A percentile compares a stretch with the other conserved stretches of the same genome.
Evolutionary conservation across 176 grass and related monocot genomes (phyloP).

Genomic region (Otatea glauca): DNA sequence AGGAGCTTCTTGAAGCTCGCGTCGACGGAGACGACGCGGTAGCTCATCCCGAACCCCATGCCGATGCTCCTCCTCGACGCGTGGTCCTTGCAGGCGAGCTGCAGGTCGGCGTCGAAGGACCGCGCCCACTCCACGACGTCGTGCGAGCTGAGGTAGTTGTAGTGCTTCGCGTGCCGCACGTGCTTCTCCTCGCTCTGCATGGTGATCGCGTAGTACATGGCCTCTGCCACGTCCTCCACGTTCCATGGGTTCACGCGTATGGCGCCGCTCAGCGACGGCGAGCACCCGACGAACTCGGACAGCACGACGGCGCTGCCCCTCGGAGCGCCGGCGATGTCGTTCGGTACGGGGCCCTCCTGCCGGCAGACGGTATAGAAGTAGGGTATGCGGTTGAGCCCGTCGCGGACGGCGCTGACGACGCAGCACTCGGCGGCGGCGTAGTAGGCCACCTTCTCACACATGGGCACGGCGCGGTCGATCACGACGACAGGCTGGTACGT

Average conservation of each 20-base stretch:
- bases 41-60: conserved; percentile 46
- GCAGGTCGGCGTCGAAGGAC: conserved; percentile 37
- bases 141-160: conserved; percentile 43
- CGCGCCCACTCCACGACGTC: conserved; percentile 48
- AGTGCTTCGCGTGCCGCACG: conserved; percentile 47
- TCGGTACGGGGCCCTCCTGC: conserved; percentile 17
- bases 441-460: conserved; percentile 55
- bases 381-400: conserved; percentile 59
- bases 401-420: conserved; percentile 52
- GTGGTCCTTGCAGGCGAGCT: conserved; percentile 29
- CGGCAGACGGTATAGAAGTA: conserved; percentile 65
- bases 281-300: not conserved
- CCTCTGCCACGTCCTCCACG: conserved; percentile 30
- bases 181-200: conserved; percentile 45
- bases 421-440: conserved; percentile 62
- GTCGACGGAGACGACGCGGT: conserved; percentile 33
- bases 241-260: conserved; percentile 53
- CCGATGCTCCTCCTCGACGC: conserved; percentile 2
- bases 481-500: conserved; percentile 53
- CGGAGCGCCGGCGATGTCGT: not conserved
- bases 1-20: conserved; percentile 20
- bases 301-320: not conserved
- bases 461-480: conserved; percentile 46
- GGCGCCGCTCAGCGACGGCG: conserved; percentile 31
- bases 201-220: conserved; percentile 44